phyloP scores from a whole-genome alignment of 1,284 basidiomycete genomes.

The Xerocomus minutiporus region DNA sequence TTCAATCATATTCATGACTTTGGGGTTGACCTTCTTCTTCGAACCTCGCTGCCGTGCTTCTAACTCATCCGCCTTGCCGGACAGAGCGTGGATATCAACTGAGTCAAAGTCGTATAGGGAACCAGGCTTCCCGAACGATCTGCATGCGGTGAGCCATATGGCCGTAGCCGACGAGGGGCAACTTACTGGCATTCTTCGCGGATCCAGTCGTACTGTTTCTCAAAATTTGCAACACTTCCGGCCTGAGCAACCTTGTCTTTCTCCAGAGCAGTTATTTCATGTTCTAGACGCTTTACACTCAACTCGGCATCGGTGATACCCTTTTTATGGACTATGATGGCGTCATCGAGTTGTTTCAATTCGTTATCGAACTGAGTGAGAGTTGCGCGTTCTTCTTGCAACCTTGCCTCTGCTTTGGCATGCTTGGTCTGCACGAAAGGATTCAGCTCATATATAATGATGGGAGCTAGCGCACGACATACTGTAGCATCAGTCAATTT shows the following conservation, averaged over 20 bases:
- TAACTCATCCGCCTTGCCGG: slow-evolving; percentile 70
- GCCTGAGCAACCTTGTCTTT: slow-evolving; percentile 51
- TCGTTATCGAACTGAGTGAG: slow-evolving; percentile 87
- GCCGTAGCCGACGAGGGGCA: neutral
- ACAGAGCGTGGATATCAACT: slow-evolving; percentile 65
- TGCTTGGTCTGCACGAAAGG: slow-evolving; percentile 44
- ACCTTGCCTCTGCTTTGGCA: slow-evolving; percentile 64
- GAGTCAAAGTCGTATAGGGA: slow-evolving; percentile 80
- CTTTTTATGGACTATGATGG: slow-evolving; percentile 79
- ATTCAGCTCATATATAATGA: neutral
- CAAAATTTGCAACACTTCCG: slow-evolving; percentile 56
- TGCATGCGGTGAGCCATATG: slow-evolving; percentile 26
- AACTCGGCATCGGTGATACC: slow-evolving; percentile 72
- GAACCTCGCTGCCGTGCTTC: slow-evolving; percentile 80
- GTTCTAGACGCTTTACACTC: slow-evolving; percentile 54
- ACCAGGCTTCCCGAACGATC: slow-evolving; percentile 78
- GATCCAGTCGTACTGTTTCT: slow-evolving; percentile 89
- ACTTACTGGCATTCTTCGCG: slow-evolving; percentile 72
- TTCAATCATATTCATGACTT: slow-evolving; percentile 96
- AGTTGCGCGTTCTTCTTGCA: slow-evolving; percentile 81
- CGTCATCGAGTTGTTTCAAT: slow-evolving; percentile 75
- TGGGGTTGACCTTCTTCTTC: slow-evolving; percentile 95
- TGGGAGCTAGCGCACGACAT: neutral
- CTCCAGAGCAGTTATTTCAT: slow-evolving; percentile 45
- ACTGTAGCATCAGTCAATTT: slow-evolving; percentile 57